These are phyloP conservation scores for Spizellomyces sp. DNA, from an alignment of 192 early-diverging fungal species.

Conservation along the genomic window DNA sequence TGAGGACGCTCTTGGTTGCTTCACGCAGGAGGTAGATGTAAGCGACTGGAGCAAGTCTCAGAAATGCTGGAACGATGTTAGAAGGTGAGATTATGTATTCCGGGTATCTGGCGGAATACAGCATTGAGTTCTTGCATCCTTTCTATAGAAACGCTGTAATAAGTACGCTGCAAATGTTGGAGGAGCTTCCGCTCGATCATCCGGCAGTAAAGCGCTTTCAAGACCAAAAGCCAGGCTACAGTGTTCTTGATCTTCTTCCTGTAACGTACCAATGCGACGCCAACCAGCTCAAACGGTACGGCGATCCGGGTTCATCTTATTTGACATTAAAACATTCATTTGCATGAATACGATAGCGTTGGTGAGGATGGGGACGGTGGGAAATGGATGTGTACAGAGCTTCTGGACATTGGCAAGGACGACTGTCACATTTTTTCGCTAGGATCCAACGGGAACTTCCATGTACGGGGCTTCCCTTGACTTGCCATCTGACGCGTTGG, in stretches of 20 bases:
- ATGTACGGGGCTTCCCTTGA: background rate
- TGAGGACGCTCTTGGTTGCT: no score
- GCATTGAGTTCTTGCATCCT: no score
- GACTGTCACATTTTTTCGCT: slow-evolving; percentile 5
- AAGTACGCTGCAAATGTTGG: no score
- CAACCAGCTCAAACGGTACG: background rate
- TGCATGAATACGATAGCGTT: background rate
- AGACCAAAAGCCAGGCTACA: no score
- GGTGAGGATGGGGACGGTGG: background rate
- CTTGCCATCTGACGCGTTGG: background rate
- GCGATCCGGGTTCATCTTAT: background rate
- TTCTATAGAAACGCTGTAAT: no score
- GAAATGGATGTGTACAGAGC: slow-evolving; percentile 10
- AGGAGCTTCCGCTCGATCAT: no score
- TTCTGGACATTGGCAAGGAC: background rate
- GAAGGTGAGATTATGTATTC: no score
- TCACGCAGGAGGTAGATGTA: no score
- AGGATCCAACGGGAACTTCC: background rate
- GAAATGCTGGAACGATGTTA: no score
- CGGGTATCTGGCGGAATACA: no score
- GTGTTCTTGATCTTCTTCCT: slow-evolving; percentile 37
- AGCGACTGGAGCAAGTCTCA: no score
- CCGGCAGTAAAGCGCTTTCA: no score
- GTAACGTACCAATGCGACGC: slow-evolving; percentile 61
- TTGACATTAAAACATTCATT: background rate